Percentiles rank a stretch among this genome's conserved stretches.
Conservation (phyloP, 257 asterid species). For the Jacaranda copaia region DNA sequence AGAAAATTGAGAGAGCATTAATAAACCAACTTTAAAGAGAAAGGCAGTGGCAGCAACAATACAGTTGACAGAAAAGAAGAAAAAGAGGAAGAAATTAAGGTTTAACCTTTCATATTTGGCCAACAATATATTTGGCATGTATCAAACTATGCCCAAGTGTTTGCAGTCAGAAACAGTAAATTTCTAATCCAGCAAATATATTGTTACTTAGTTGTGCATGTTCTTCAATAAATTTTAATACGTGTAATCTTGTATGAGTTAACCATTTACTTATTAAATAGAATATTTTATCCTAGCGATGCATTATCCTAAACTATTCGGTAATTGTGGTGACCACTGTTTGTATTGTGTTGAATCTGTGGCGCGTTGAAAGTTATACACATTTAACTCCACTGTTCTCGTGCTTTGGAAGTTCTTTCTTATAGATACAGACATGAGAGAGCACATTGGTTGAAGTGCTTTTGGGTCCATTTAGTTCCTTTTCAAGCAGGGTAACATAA, state of each 20-base stretch:
- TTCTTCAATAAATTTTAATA: neutral
- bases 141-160: no score
- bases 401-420: neutral
- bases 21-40: neutral
- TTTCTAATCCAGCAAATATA: neutral
- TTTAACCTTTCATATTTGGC: neutral
- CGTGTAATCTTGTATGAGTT: neutral
- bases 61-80: neutral
- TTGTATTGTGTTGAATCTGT: no score
- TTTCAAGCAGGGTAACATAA: neutral
- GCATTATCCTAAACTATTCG: no score
- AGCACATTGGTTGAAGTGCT: conserved; percentile 15
- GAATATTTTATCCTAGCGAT: no score
- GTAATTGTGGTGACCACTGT: no score
- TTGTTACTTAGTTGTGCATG: neutral
- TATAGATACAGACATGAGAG: neutral
- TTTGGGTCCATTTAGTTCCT: neutral
- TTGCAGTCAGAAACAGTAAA: no score
- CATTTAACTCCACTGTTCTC: neutral
- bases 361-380: no score
- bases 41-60: neutral
- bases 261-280: neutral
- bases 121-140: no score
- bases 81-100: neutral
- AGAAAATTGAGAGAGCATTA: neutral